Base-by-base conservation (phyloP, 1,139 yeast species). In the Yamadazyma atlantica region DNA sequence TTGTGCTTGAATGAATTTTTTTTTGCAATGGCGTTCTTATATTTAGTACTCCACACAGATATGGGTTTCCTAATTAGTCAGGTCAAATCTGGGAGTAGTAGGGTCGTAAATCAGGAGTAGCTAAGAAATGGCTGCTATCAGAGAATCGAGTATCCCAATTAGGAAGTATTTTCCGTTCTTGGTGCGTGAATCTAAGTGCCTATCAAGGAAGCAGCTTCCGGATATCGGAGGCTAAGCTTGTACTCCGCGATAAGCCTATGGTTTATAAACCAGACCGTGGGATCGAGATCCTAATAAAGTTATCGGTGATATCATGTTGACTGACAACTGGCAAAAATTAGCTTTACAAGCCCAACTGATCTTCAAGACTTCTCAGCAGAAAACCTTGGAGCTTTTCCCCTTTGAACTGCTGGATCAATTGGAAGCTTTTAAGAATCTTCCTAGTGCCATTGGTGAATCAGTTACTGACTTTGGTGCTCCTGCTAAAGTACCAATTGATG, bases 401-500 rank as follows among this genome's bases (percentile, higher is more conserved):
- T 50, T 54, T 25, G 58, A 52, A 31, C 44, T 37, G 25, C 41
- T 38, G 2, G 44, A 36, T 17, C 38, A 51, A 8, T 31, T 42
- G 26, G 37, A 37, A 6, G 35, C 42, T 17, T 49, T 42, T 30
- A 34, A 51, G 6, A 15, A 24, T 2, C 48, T 55, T 29, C 58
- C 60, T 5, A 33, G 51, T 13, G 60, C 60, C 3, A 48, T 43
- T 24, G 60, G 60, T 4, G 23, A 30, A 16, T 34, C 45, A 1
- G 52, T 52, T 2, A 43, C 48, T 11, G 60, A 55, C 36, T 54
- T 46, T 41, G 60, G 60, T 4, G 29, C 34, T 11, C 60, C 60
- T 7, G 51, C 58, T 7, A 33, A 43, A 23, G 37, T 48, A 23
- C 60, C 60, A 8, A 42, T 43, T 50, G 30, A 53, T 6, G 41